These are phyloP conservation scores for Triadica sebifera DNA, from an alignment of 345 rosid species.

Conservation along the genomic window DNA sequence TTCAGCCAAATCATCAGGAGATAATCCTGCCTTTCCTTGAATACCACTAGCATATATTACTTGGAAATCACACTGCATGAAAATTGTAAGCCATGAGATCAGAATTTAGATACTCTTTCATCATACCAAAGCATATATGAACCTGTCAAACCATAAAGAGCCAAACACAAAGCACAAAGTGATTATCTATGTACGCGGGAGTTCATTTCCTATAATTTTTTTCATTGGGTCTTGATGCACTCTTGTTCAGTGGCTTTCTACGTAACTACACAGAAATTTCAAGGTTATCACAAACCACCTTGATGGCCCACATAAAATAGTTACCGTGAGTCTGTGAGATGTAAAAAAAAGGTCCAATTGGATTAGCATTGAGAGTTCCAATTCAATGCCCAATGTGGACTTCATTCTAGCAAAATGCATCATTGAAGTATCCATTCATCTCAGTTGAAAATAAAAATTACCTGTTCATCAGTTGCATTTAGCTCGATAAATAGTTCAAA, in stretches of 20 bases:
- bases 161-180: neutral
- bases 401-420: neutral
- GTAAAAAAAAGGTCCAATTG: neutral
- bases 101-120: neutral
- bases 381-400: neutral
- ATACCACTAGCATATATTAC: conserved; percentile 92
- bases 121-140: conserved; percentile 1
- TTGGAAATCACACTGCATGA: conserved; percentile 91
- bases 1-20: conserved; percentile 80
- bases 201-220: conserved; percentile 1
- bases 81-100: conserved; percentile 13
- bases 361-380: neutral
- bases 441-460: conserved; percentile 39
- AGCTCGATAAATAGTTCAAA: conserved; percentile 95
- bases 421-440: conserved; percentile 65
- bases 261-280: conserved; percentile 3
- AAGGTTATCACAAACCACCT: conserved; percentile 7
- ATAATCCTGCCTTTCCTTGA: conserved; percentile 87
- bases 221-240: neutral
- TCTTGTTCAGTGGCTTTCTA: conserved; percentile 1
- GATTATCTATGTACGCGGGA: neutral
- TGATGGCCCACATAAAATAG: neutral
- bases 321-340: neutral
- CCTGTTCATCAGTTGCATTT: conserved; percentile 98
- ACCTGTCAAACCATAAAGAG: conserved; percentile 4